Evolutionary conservation across 2,329 filamentous ascomycete species (phyloP), one percentile per base, ranked within the genome.

Genomic region (Elsinoe arachidis): DNA sequence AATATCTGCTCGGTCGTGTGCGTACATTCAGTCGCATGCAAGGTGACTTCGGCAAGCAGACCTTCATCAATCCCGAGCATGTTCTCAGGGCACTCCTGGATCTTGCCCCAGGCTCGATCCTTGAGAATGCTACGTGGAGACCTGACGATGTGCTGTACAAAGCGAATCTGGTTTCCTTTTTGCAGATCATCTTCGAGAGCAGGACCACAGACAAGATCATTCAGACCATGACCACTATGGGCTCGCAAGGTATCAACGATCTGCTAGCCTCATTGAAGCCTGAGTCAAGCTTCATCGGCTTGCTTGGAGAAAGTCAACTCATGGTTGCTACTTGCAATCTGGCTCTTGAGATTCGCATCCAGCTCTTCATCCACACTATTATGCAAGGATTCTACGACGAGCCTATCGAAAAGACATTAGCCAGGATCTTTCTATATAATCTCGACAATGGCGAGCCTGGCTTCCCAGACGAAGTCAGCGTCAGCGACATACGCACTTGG

Each of bases 261-360:
- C 1, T 74, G 74, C 33, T 73, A 35, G 61, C 58, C 21, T 60
- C 69, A 5, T 33, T 58, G 7, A 41, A 19, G 6, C 12, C 15
- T 11, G 37, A 54, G 11, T n/a, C 19, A 23, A 33, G 6, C 6
- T 55, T 15, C 19, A n/a, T 15, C 11, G 55, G 51, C 2, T 2
- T 59, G 62, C n/a, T 56, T 35, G 77, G 74, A 5, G 66, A 70
- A 5, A 80, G 75, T 61, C 61, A 58, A 1, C 61, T 80, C 5
- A 59, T 69, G 11, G 51, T 72, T 54, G 61, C 73, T 43, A 79
- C 77, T 0, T 77, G 81, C 57, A 64, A 74, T 2, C 61, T 82
- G 19, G 77, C 73, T 1, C 65, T 83, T 5, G 76, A 80, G 5
- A 70, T 84, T 19, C 75, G 80, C 2, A 82, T 80, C 1, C 81